Base-by-base conservation (phyloP, 2,329 filamentous ascomycete genomes). In the Exophiala alcalophila region DNA sequence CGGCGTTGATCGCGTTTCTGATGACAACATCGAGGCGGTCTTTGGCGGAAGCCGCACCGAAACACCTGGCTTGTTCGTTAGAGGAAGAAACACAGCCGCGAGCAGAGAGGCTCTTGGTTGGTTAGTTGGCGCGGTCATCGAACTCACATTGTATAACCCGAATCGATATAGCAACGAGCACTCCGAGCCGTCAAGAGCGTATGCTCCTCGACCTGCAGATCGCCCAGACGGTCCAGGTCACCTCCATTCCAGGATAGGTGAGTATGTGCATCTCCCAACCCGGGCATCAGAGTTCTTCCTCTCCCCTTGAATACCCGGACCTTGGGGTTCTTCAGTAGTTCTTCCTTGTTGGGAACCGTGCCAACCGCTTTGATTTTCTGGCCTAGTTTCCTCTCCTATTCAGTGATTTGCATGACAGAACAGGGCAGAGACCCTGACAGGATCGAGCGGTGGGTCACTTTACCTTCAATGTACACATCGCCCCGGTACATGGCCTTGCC, bases 221-320 rank as follows among this genome's bases (percentile, higher is more conserved):
- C 62, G 1, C 67, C 69, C 2, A 75, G 55, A 1, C 57, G 53
- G 14, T 61, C 62, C 1, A 74, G 60, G 37, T 70, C 65, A 4
- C 65, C 62, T 4, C 62, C 62, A 41, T 74, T 73, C 71, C 71
- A 75, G 3, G 65, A 68, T 5, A 74, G 62, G 49, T 74, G 70
- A 0, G 69, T 68, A 53, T 76, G 72, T 0, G 69, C 66, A 46
- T 75, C 72, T 1, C 70, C 68, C 0, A 74, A 58, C 1, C 72
- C 72, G n/a, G 65, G 65, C 66, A 74, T 74, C 18, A 75, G 50
- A 1, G 71, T 74, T 14, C 70, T 58, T 1, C 68, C 68, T 10
- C 55, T 55, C 1, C 68, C 69, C 4, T 67, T 40, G 30, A 70
- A 57, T 19, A 65, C 56, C 23, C 63, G 59, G 7, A 69, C 61